A percentile compares a stretch with the other conserved stretches of the same genome.
These are phyloP conservation scores for Trichoderma koningii DNA, from an alignment of 2,329 filamentous ascomycete genomes.

Conservation along the genomic window DNA sequence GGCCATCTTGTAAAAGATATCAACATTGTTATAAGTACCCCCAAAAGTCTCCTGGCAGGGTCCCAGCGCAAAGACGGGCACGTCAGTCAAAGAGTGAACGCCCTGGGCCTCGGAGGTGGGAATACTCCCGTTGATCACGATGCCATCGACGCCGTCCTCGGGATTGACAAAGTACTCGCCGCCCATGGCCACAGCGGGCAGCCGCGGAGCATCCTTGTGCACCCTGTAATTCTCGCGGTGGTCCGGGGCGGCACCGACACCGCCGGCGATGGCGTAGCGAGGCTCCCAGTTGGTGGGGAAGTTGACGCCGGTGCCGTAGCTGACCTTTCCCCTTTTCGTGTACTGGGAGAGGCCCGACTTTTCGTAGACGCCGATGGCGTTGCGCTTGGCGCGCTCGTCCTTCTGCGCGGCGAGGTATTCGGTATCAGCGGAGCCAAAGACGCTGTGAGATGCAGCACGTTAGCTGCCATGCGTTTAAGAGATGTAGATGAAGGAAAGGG, in stretches of 20 bases:
- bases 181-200: slow-evolving; percentile 57
- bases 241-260: slow-evolving; percentile 72
- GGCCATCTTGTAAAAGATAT: slow-evolving; percentile 75
- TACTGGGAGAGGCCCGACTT: slow-evolving; percentile 77
- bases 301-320: slow-evolving; percentile 71
- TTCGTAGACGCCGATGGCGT: slow-evolving; percentile 72
- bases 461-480: too few relatives aligned
- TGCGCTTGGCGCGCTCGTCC: slow-evolving; percentile 70
- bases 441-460: slow-evolving; percentile 45
- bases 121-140: slow-evolving; percentile 75
- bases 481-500: too few relatives aligned
- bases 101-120: slow-evolving; percentile 64
- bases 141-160: slow-evolving; percentile 65
- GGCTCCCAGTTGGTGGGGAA: slow-evolving; percentile 87
- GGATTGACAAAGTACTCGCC: slow-evolving; percentile 68
- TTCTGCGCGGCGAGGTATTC: slow-evolving; percentile 69
- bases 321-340: slow-evolving; percentile 60
- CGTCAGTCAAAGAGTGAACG: slow-evolving; percentile 76
- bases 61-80: slow-evolving; percentile 75
- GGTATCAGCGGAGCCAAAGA: slow-evolving; percentile 80
- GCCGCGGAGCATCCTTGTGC: slow-evolving; percentile 64
- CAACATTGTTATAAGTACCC: slow-evolving; percentile 69
- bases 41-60: slow-evolving; percentile 78
- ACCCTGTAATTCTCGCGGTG: slow-evolving; percentile 75
- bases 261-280: slow-evolving; percentile 76